Evolutionary conservation across 768 basidiomycete species (phyloP).

Genomic region (Mycena amicta): DNA sequence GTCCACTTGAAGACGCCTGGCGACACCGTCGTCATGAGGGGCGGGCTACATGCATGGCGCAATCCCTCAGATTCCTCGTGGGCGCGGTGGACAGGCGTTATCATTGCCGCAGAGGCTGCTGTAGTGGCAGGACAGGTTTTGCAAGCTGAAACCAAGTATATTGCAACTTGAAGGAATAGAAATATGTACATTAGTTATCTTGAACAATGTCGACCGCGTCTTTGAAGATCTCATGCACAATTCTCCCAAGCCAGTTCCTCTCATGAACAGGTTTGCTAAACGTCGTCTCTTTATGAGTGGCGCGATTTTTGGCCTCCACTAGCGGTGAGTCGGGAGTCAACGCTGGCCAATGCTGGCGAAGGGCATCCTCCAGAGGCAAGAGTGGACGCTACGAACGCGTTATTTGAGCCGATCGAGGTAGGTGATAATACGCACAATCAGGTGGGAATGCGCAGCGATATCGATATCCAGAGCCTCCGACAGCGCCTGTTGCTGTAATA

Average conservation of each 20-base stretch:
- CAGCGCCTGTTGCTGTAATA: conserved; percentile 45
- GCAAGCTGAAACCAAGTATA: conserved; percentile 29
- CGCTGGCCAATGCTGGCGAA: conserved; percentile 51
- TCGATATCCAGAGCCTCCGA: conserved; percentile 35
- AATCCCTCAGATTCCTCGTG: conserved; percentile 52
- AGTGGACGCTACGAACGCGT: conserved; percentile 29
- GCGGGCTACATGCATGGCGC: conserved; percentile 63
- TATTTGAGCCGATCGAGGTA: background rate
- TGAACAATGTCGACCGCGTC: background rate
- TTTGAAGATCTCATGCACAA: background rate
- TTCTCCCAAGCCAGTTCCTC: background rate
- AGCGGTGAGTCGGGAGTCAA: background rate
- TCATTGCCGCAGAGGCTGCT: conserved; percentile 59
- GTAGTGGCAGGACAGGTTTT: conserved; percentile 46
- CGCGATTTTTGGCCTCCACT: background rate
- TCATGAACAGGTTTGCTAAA: background rate
- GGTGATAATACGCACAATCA: conserved; percentile 33
- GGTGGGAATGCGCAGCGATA: conserved; percentile 43
- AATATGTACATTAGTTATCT: too few species aligned
- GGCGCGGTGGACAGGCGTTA: conserved; percentile 53
- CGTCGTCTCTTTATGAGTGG: background rate
- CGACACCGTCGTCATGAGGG: conserved; percentile 58
- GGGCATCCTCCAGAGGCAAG: conserved; percentile 53
- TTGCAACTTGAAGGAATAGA: too few species aligned
- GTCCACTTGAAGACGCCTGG: conserved; percentile 55